Base-by-base conservation (phyloP, 169 alveolate genomes). In the Theileria annulata region DNA sequence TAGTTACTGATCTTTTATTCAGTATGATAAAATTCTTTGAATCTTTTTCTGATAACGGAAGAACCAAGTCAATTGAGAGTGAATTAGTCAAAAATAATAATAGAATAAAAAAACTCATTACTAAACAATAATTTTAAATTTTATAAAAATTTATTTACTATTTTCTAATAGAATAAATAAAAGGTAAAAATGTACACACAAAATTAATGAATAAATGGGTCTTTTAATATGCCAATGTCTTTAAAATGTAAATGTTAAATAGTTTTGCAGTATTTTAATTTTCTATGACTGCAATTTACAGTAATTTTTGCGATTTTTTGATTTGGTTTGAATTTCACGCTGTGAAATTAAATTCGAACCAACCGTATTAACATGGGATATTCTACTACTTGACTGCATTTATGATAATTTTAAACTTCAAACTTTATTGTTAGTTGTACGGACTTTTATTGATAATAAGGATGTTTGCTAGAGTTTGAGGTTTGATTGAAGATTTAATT, bases 11-110 rank as follows among this genome's bases (percentile, higher is more conserved):
- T 10, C 1, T 25, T 25, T 58, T 15, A 25, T 10, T n/a, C 17
- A 12, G 8, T 25, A 58, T n/a, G 30, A 0, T 28, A 28, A 58
- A 58, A 3, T 4, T 58, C 13, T 23, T 23, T 4, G 4, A 5
- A 58, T 58, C 67, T 25, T 28, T 58, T 58, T n/a, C 67, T 10
- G 67, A 58, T 58, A 58, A 28, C 12, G 67, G 67, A 23, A 58
- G 4, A 25, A 10, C 35, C 15, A 58, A 58, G 17, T 58, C 67
- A 58, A 58, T 58, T 8, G 67, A 58, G 25, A 3, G 8, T 9
- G 67, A 58, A 58, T 58, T 10, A 23, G 30, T 23, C 42, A 58
- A 1, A 28, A 58, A 58, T 23, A 58, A 10, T 5, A 28, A 58
- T 2, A 23, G 15, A 2, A 58, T 0, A 3, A 58, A 8, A 58